These are phyloP conservation scores for Turritis glabra DNA, from an alignment of 345 rosid species.

Conservation along the genomic window DNA sequence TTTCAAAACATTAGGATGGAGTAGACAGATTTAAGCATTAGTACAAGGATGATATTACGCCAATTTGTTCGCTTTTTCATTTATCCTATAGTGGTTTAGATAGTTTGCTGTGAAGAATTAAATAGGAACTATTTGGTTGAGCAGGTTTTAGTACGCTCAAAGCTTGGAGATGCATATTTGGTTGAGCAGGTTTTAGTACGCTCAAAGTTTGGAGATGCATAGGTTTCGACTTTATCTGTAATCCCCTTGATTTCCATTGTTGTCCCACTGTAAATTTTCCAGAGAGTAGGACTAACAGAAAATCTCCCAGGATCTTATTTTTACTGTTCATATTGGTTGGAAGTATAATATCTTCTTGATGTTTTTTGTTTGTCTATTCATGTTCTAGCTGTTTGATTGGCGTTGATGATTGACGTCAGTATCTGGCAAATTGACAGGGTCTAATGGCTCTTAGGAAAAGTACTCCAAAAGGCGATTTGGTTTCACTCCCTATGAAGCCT, in stretches of 20 bases:
- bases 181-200: background rate
- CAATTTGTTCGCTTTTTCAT: background rate
- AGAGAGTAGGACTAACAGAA: background rate
- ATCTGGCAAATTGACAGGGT: slow-evolving; percentile 33
- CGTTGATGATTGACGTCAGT: slow-evolving; percentile 1
- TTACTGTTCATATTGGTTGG: background rate
- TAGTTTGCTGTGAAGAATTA: background rate
- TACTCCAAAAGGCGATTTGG: slow-evolving; percentile 53
- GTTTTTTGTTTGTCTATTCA: slow-evolving; percentile 1
- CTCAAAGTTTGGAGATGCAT: slow-evolving; percentile 10
- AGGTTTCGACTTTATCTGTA: background rate
- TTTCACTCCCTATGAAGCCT: slow-evolving; percentile 61
- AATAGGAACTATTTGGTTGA: background rate
- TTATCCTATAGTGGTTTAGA: background rate
- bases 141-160: background rate
- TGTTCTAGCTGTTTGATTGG: slow-evolving; percentile 13
- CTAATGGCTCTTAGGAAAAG: slow-evolving; percentile 76
- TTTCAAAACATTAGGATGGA: no score
- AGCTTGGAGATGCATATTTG: no score
- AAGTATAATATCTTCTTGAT: background rate
- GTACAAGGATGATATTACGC: background rate
- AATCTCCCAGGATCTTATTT: background rate
- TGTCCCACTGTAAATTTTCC: background rate
- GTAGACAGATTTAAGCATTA: background rate
- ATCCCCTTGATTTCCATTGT: background rate